Base-by-base conservation (phyloP, 768 basidiomycete species). In the Leucosporidium scottii region DNA sequence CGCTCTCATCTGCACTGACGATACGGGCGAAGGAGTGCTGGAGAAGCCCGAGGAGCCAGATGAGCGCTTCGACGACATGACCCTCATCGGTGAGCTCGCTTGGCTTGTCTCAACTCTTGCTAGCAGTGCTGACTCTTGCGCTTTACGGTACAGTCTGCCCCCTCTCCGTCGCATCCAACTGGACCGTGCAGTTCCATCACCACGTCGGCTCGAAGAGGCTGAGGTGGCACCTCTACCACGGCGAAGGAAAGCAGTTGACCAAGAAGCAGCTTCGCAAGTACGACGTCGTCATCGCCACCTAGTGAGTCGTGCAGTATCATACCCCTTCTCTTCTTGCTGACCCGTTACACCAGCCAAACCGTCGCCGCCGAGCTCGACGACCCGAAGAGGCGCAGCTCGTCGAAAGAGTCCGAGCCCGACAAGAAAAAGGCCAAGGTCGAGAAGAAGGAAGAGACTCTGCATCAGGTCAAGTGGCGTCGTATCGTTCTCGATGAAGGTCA, bases 401-500 rank as follows among this genome's bases (percentile, higher is more conserved):
- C 39, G 10, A 56, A 61, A 13, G 27, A 27, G 27, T 44, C 44
- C 15, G 30, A 34, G 31, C 60, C 28, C 18, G n/a, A n/a, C 53
- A 27, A 18, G 34, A 57, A 44, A 58, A 63, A 39, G 82, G 75
- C 88, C 85, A 80, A 87, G 84, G 76, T 87, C 84, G 53, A 64
- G 78, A 88, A 85, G 75, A 82, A 83, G 34, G 81, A 81, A 39
- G 74, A 75, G 13, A 82, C 80, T 0, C 79, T 96, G 28, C 89
- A 89, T 68, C 81, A 81, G 13, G 82, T 92, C 30, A 80, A 82
- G 48, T 96, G 93, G 93, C 91, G 92, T 86, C 82, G 93, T 65
- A 77, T 93, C 51, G 84, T 94, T 27, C 80, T 93, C 7, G 93
- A 96, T 71, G 93, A 96, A 79, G 93, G 90, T 0, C 93, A 96